Conservation (phyloP, 129 eudicot species). For the Calendula officinalis region DNA sequence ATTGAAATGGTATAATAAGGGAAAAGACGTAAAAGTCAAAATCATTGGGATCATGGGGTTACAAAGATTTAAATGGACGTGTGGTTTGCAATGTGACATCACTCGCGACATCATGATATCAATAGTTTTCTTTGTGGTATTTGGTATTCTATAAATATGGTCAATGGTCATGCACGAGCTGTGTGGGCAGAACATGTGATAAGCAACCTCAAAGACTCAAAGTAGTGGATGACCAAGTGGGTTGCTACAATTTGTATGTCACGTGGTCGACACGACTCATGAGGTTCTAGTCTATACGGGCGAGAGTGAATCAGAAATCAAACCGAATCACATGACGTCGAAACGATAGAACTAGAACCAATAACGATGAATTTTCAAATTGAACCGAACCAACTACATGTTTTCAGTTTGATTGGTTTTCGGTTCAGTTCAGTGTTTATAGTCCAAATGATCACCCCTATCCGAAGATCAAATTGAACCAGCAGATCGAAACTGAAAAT, state of each 20-base stretch:
- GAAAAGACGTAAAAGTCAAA: conserved; percentile 22
- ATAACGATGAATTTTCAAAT: no score
- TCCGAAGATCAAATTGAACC: no score
- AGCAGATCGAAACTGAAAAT: no score
- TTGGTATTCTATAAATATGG: background rate
- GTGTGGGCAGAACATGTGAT: conserved; percentile 24
- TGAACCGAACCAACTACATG: no score
- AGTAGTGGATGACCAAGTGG: conserved; percentile 23
- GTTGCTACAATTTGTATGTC: background rate
- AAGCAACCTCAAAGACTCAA: background rate
- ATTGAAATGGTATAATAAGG: conserved; percentile 4
- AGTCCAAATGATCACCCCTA: no score
- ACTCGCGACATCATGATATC: conserved; percentile 25
- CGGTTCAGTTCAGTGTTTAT: no score
- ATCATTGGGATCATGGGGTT: conserved; percentile 19
- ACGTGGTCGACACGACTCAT: conserved; percentile 27
- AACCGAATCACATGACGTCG: no score
- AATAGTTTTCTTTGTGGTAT: background rate
- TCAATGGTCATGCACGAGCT: conserved; percentile 22
- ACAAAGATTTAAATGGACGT: conserved; percentile 8
- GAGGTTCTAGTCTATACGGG: no score
- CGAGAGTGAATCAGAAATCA: no score
- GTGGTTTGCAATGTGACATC: conserved; percentile 7
- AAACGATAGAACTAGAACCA: no score
- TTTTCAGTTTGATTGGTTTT: no score